Evolutionary conservation across 176 grass and related monocot species (phyloP).

Genomic region (Lolium rigidum): DNA sequence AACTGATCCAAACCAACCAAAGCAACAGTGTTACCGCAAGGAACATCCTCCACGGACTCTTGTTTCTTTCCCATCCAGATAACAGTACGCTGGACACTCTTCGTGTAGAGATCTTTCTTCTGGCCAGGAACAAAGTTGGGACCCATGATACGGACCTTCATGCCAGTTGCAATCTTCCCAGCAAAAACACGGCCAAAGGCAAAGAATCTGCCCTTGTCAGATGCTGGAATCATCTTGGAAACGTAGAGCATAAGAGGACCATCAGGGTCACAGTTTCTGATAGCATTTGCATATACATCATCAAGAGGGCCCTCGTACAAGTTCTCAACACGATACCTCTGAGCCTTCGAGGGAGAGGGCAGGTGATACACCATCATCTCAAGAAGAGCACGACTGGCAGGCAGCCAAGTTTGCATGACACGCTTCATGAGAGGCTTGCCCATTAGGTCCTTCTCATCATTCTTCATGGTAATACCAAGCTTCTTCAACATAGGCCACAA

Average conservation of each 20-base stretch:
- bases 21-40: slow-evolving; percentile 79
- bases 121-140: slow-evolving; percentile 84
- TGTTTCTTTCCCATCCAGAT: slow-evolving; percentile 95
- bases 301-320: slow-evolving; percentile 80
- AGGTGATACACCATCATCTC: slow-evolving; percentile 92
- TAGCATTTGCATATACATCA: slow-evolving; percentile 78
- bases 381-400: slow-evolving; percentile 70
- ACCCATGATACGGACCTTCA: slow-evolving; percentile 90
- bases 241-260: slow-evolving; percentile 90
- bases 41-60: slow-evolving; percentile 86
- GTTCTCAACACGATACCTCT: slow-evolving; percentile 84
- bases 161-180: slow-evolving; percentile 68
- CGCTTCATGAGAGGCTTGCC: slow-evolving; percentile 76
- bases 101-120: slow-evolving; percentile 84
- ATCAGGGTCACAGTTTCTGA: slow-evolving; percentile 84
- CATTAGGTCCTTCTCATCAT: slow-evolving; percentile 71
- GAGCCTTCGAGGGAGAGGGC: slow-evolving; percentile 64
- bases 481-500: slow-evolving; percentile 88
- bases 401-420: slow-evolving; percentile 49
- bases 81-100: slow-evolving; percentile 80
- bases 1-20: slow-evolving; percentile 85
- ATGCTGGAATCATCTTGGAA: slow-evolving; percentile 92
- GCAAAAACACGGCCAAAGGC: slow-evolving; percentile 78
- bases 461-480: slow-evolving; percentile 70
- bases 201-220: slow-evolving; percentile 85